Percentiles rank a stretch among this genome's conserved stretches.
Evolutionary conservation across 345 rosid species (phyloP).

Genomic region (Adansonia digitata): DNA sequence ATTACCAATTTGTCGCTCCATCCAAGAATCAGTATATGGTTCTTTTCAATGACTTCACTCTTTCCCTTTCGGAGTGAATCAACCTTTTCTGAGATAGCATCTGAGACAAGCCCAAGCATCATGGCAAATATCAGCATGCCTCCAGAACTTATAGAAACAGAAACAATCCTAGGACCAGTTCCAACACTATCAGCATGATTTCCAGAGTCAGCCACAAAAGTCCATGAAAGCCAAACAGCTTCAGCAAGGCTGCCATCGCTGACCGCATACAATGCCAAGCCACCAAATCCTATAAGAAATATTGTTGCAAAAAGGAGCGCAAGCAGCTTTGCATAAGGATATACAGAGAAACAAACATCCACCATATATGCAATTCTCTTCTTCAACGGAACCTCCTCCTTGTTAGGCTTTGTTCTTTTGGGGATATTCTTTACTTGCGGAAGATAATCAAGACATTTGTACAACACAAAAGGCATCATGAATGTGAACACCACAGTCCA

Average conservation of each 20-base stretch:
- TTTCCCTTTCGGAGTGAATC: constrained; percentile 89
- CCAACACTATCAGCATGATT: constrained; percentile 85
- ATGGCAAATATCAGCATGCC: constrained; percentile 91
- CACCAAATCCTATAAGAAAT: constrained; percentile 76
- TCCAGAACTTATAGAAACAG: constrained; percentile 86
- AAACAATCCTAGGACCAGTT: constrained; percentile 72
- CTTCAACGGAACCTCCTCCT: constrained; percentile 76
- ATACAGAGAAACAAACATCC: constrained; percentile 83
- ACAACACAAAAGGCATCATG: constrained; percentile 53
- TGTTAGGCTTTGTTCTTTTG: constrained; percentile 40
- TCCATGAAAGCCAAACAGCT: constrained; percentile 93
- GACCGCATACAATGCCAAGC: constrained; percentile 78
- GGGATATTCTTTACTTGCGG: constrained; percentile 51
- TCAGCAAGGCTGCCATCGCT: constrained; percentile 74
- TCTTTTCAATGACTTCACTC: constrained; percentile 90
- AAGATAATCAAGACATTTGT: constrained; percentile 66
- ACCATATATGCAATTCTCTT: constrained; percentile 86
- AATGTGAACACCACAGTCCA: constrained; percentile 53
- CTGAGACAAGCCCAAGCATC: constrained; percentile 95
- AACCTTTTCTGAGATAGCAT: constrained; percentile 90
- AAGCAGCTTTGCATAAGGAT: constrained; percentile 87
- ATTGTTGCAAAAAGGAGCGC: constrained; percentile 83
- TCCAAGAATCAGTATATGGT: constrained; percentile 81
- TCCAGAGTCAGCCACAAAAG: constrained; percentile 89
- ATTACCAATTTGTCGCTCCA: constrained; percentile 95